A percentile compares a stretch with the other conserved stretches of the same genome.
Evolutionary conservation across 768 basidiomycete species (phyloP).

Genomic region (Phanerochaete sordida): DNA sequence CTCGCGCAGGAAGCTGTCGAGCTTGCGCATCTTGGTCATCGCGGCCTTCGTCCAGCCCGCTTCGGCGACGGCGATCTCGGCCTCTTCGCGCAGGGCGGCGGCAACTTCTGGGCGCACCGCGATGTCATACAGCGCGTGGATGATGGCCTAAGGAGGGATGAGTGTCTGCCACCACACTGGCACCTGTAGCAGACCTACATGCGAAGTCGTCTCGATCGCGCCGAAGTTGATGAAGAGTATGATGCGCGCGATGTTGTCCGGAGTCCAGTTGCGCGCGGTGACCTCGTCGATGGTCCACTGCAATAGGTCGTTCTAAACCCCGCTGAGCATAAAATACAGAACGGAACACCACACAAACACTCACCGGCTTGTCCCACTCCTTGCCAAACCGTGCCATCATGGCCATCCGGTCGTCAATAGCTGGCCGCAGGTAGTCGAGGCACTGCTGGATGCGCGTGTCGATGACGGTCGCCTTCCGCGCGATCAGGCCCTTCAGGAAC

Average conservation of each 20-base stretch:
- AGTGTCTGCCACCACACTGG: background rate
- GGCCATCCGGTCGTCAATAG: constrained; percentile 12
- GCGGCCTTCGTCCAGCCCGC: constrained; percentile 25
- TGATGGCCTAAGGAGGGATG: constrained; percentile 18
- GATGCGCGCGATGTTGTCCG: no score
- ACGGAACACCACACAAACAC: background rate
- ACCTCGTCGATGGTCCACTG: constrained; percentile 17
- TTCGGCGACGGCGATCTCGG: constrained; percentile 20
- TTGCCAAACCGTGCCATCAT: constrained; percentile 7
- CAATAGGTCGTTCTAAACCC: constrained; percentile 19
- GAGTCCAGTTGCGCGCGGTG: background rate
- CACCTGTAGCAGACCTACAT: constrained; percentile 7
- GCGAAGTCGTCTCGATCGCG: constrained; percentile 31
- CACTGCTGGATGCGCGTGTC: background rate
- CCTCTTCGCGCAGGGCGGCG: constrained; percentile 27
- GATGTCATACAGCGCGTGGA: constrained; percentile 24
- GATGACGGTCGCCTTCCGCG: background rate
- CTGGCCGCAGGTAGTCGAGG: constrained; percentile 4
- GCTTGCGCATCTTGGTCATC: constrained; percentile 27
- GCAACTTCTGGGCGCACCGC: constrained; percentile 26
- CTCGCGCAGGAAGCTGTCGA: constrained; percentile 35
- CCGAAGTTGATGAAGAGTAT: constrained; percentile 40
- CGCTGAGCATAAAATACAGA: background rate
- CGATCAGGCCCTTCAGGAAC: constrained; percentile 25
- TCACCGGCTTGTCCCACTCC: constrained; percentile 9